phyloP scores from a whole-genome alignment of 108 stramenopile genomes.

The Discostella pseudostelligera region DNA sequence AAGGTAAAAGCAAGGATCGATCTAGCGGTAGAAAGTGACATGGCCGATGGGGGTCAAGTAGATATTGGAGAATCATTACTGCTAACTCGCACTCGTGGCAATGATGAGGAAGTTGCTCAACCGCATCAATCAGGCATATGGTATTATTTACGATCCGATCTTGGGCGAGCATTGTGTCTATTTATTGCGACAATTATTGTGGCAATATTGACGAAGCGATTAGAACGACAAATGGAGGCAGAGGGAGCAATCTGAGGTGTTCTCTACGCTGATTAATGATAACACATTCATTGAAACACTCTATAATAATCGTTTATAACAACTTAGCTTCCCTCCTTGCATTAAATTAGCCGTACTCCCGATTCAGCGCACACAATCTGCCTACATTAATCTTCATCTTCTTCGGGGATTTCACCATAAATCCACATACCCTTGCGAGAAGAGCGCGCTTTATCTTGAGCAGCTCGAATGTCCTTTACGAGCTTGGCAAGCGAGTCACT shows the following conservation, averaged over 20 bases:
- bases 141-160: constrained; percentile 26
- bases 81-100: constrained; percentile 2
- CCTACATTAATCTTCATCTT: constrained; percentile 54
- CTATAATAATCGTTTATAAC: neutral
- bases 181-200: constrained; percentile 36
- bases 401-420: constrained; percentile 90
- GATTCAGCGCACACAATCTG: constrained; percentile 3
- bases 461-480: constrained; percentile 57
- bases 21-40: neutral
- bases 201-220: constrained; percentile 24
- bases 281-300: neutral
- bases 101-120: constrained; percentile 8
- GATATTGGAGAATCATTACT: constrained; percentile 3
- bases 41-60: neutral
- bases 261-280: no score
- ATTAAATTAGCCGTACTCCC: neutral
- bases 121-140: constrained; percentile 16
- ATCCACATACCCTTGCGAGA: constrained; percentile 87
- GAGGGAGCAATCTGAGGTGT: no score
- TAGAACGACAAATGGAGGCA: constrained; percentile 39
- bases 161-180: constrained; percentile 23
- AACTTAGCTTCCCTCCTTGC: neutral
- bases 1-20: constrained; percentile 13
- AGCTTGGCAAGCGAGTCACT: constrained; percentile 56
- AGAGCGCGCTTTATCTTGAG: constrained; percentile 72